Evolutionary conservation across 805 yeast genomes (phyloP).

Genomic region (Schizosaccharomyces pombe): DNA sequence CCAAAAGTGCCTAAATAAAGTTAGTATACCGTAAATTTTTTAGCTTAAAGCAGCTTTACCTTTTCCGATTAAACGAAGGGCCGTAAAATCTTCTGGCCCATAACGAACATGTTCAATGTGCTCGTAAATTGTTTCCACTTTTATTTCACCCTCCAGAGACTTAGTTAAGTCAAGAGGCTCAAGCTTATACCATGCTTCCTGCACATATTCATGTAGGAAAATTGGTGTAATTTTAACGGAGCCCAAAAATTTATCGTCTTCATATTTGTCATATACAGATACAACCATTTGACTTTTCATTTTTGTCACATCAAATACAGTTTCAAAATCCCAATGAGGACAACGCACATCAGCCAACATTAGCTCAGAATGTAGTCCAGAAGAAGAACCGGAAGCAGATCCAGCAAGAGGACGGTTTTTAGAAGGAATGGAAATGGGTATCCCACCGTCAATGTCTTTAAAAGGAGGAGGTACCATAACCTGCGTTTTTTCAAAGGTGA

Average conservation of each 20-base stretch:
- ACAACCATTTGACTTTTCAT: slow-evolving; percentile 64
- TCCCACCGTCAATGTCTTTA: slow-evolving; percentile 34
- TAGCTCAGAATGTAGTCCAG: not conserved
- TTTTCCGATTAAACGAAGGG: slow-evolving; percentile 69
- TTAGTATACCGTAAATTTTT: not conserved
- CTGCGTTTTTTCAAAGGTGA: slow-evolving; percentile 79
- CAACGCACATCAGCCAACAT: not conserved
- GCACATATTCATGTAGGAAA: slow-evolving; percentile 17
- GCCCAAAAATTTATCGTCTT: slow-evolving; percentile 68
- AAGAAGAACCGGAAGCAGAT: not conserved
- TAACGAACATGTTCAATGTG: slow-evolving; percentile 48
- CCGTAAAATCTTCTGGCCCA: slow-evolving; percentile 89
- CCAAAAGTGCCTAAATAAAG: slow-evolving; percentile 60
- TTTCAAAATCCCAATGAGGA: slow-evolving; percentile 82
- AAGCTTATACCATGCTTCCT: slow-evolving; percentile 52
- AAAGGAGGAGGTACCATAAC: slow-evolving; percentile 30
- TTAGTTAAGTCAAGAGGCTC: slow-evolving; percentile 56
- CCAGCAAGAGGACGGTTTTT: slow-evolving; percentile 9
- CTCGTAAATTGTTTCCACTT: slow-evolving; percentile 50
- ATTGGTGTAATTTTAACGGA: slow-evolving; percentile 54
- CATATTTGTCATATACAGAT: slow-evolving; percentile 69
- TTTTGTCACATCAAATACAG: slow-evolving; percentile 68
- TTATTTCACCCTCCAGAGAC: slow-evolving; percentile 52
- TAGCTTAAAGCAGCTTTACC: not conserved
- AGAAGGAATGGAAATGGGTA: slow-evolving; percentile 5